Percentiles rank a stretch among this genome's conserved stretches.
Conservation (phyloP, 352 stramenopile genomes). For the Pythium diclinum region DNA sequence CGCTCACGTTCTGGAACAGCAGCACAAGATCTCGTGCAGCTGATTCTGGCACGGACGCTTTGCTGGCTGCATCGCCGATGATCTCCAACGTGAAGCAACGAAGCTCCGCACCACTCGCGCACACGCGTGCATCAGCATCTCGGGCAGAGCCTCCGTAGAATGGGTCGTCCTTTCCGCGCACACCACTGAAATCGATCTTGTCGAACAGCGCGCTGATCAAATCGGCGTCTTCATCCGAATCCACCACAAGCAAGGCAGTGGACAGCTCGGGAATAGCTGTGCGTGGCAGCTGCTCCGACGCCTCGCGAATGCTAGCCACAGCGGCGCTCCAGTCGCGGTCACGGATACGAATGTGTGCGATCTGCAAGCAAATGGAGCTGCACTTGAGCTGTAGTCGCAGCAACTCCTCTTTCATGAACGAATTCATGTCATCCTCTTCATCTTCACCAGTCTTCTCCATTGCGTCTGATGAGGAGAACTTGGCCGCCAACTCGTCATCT, state of each 20-base stretch:
- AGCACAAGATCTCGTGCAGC: constrained; percentile 19
- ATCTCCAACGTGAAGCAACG: constrained; percentile 59
- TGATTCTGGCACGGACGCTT: constrained; percentile 7
- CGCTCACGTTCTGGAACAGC: constrained; percentile 51
- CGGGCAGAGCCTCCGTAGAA: constrained; percentile 27
- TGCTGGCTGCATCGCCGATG: constrained; percentile 69
- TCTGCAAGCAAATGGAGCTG: constrained; percentile 64
- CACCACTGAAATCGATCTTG: constrained; percentile 66
- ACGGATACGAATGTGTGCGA: constrained; percentile 40
- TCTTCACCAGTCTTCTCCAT: constrained; percentile 29
- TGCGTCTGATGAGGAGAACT: background rate
- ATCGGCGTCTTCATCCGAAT: constrained; percentile 11
- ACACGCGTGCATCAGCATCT: constrained; percentile 30
- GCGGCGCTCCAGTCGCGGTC: constrained; percentile 39
- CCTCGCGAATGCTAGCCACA: constrained; percentile 42
- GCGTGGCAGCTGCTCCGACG: constrained; percentile 17
- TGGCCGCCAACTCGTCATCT: background rate
- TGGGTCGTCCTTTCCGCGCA: constrained; percentile 36
- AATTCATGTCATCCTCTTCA: constrained; percentile 43
- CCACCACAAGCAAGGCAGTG: background rate
- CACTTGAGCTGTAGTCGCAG: constrained; percentile 70
- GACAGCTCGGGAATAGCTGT: background rate
- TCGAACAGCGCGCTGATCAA: constrained; percentile 45
- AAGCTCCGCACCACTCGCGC: constrained; percentile 44
- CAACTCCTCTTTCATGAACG: constrained; percentile 80